Evolutionary conservation across 345 rosid species (phyloP), one percentile per base, ranked within the genome.

Genomic region (Erysimum cheiranthoides): DNA sequence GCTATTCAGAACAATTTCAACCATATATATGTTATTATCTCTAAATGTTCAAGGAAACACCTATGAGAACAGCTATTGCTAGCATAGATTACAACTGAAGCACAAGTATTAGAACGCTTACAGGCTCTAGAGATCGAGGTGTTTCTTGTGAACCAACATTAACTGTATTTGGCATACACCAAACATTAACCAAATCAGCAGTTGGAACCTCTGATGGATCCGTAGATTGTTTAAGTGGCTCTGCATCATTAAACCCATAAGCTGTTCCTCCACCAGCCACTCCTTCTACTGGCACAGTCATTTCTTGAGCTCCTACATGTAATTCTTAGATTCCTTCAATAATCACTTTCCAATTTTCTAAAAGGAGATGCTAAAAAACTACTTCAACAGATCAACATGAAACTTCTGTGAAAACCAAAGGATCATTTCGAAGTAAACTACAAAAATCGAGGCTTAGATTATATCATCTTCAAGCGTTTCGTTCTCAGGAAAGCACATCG

Each of bases 231-330:
- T 78, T 88, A 38, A 81, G 81, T 5, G 75, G 63, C 50, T 64
- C 80, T 32, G 87, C 90, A 64, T 92, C 97, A 66, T 73, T 85
- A 92, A 97, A 94, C 62, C 98, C 98, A 75, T 94, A 94, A 25
- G 98, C 86, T 40, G 98, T 94, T 21, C 98, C 97, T 79, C 98
- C 98, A 43, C 98, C 98, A 50, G 98, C 93, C 45, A 94, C 92
- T n/a, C 98, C 98, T 86, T 94, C 97, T 34, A 94, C 90, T 14
- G 97, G 98, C 2, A 79, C 71, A 73, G 2, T 61, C 64, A 73
- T 67, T 11, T 72, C 81, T 59, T 60, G 70, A 42, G 66, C 43
- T 54, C 51, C 77, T 78, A 52, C 74, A 66, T 0, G 25, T 21
- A 71, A 62, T 30, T 32, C 35, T 34, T n/a, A 27, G 30, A 49